Percentiles rank a stretch among this genome's conserved stretches.
These are phyloP conservation scores for Penicillium sp. DNA, from an alignment of 2,329 filamentous ascomycete genomes.

Conservation along the genomic window DNA sequence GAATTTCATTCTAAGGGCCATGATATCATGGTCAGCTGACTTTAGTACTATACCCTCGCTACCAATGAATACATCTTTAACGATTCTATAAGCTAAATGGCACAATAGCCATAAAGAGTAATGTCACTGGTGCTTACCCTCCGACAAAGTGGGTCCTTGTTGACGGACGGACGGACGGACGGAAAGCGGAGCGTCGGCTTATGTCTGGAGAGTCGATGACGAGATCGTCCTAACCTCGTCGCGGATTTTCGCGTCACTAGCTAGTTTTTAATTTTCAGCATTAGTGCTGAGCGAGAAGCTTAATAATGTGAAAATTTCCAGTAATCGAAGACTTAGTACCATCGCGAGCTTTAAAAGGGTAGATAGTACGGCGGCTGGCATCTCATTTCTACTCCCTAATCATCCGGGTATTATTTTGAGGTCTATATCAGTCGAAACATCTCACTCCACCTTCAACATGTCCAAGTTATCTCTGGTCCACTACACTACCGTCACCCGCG, in stretches of 20 bases:
- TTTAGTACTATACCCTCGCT: too few relatives aligned
- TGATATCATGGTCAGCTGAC: too few relatives aligned
- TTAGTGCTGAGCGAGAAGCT: not conserved
- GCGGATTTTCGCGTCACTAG: not conserved
- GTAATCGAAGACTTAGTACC: not conserved
- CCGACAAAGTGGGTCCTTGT: not conserved
- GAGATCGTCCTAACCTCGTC: too few relatives aligned
- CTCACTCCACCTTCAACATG: not conserved
- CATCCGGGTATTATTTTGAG: not conserved
- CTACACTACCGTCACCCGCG: constrained; percentile 4
- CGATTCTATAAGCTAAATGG: too few relatives aligned
- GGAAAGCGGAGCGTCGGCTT: not conserved
- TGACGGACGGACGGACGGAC: not conserved
- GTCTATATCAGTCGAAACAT: not conserved
- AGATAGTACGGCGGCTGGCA: not conserved
- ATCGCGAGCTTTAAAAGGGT: not conserved
- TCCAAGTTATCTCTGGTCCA: not conserved
- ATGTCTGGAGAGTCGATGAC: too few relatives aligned
- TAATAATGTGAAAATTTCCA: not conserved
- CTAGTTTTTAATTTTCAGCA: not conserved
- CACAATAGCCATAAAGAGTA: too few relatives aligned
- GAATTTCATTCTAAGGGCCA: too few relatives aligned
- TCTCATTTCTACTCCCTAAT: not conserved
- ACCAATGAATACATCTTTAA: not conserved
- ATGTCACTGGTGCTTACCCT: too few relatives aligned